Conservation (phyloP, 441 rosid species). For the Theobroma grandiflorum region DNA sequence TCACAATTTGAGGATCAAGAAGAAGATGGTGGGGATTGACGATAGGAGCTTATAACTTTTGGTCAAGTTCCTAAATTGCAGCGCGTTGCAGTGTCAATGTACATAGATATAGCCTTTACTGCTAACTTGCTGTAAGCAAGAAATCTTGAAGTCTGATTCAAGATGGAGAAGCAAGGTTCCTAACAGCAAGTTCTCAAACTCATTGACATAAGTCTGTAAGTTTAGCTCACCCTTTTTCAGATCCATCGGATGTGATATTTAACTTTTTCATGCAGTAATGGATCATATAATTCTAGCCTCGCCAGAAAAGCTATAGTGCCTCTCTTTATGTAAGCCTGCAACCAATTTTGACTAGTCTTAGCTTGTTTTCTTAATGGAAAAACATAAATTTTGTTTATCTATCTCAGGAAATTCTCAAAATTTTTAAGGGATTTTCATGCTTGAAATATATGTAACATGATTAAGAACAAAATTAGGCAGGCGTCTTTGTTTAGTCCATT, state of each 20-base stretch:
- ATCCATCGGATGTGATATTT: not conserved
- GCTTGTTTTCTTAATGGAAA: slow-evolving; percentile 14
- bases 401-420: not conserved
- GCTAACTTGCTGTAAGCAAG: slow-evolving; percentile 15
- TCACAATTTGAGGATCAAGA: slow-evolving; percentile 88
- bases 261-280: slow-evolving; percentile 6
- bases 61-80: not conserved
- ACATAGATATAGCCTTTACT: slow-evolving; percentile 8
- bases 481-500: slow-evolving; percentile 11
- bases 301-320: slow-evolving; percentile 3
- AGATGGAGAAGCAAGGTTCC: slow-evolving; percentile 1
- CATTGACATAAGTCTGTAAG: slow-evolving; percentile 14
- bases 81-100: slow-evolving; percentile 22
- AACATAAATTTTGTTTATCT: not conserved
- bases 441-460: slow-evolving; percentile 25
- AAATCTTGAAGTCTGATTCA: slow-evolving; percentile 20
- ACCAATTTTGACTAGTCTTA: slow-evolving; percentile 42
- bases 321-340: slow-evolving; percentile 10
- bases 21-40: slow-evolving; percentile 77
- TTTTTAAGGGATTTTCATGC: slow-evolving; percentile 26
- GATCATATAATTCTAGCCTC: slow-evolving; percentile 18
- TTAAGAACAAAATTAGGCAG: slow-evolving; percentile 14
- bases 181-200: slow-evolving; percentile 9
- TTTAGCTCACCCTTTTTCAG: not conserved
- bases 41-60: slow-evolving; percentile 18